Base-by-base conservation (phyloP, 495 filamentous ascomycete genomes). In the Trichoderma virens region DNA sequence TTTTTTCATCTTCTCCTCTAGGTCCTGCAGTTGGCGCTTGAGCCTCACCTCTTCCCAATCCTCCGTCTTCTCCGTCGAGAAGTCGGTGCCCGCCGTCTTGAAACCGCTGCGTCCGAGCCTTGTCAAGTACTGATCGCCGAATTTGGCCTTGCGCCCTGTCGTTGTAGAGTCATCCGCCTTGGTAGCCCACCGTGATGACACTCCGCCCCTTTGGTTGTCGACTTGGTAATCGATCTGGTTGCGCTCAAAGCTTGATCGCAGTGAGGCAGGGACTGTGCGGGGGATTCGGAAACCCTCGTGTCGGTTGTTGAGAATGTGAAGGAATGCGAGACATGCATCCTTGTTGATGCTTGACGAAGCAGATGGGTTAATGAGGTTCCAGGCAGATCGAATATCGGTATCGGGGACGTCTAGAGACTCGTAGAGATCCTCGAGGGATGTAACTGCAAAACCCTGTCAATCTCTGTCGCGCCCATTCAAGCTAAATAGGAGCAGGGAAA, bases 41-140 rank as follows among this genome's bases (percentile, higher is more conserved):
- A 98, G 82, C 62, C 92, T 84, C 35, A 98, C 95, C 75, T 97
- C 94, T 77, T 98, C 95, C 94, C 94, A 97, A 67, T 96, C 92
- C 68, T 92, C 89, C 66, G 86, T 84, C 62, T 90, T 87, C 9
- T 87, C 87, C 14, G 69, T 68, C 63, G 80, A 83, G 76, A 97
- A 97, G 75, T 98, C 92, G 2, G 95, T 98, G 60, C 85, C 94
- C 25, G 79, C 80, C 14, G 84, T 82, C 71, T 92, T 90, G 68
- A 91, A 91, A 32, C 90, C 90, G 61, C 91, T 84, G 62, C 79
- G 75, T 23, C 94, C 94, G 41, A 98, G 79, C 31, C 94, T 88
- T 67, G 87, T 90, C 56, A 98, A 86, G 77, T 98, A 98, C 47
- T 94, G 90, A 74, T 98, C 93, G 62, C 94, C 94, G 74, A 98